Evolutionary conservation across 257 asterid species (phyloP).

Genomic region (Perilla frutescens): DNA sequence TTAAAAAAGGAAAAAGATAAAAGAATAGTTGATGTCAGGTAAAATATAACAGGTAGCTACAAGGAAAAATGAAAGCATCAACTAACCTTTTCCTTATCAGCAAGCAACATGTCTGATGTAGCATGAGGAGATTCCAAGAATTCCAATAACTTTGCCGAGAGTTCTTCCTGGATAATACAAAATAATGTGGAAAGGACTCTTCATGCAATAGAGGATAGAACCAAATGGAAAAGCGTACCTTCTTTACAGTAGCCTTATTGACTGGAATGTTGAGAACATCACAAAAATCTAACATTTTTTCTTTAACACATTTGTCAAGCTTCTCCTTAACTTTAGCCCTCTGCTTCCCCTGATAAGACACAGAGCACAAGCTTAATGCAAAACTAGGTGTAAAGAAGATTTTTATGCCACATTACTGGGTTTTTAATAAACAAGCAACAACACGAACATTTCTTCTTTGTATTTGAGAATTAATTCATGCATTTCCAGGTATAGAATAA

Average conservation of each 20-base stretch:
- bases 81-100: conserved; percentile 72
- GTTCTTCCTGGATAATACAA: conserved; percentile 73
- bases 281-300: conserved; percentile 82
- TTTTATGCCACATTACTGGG: conserved; percentile 22
- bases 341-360: conserved; percentile 69
- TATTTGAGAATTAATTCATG: background rate
- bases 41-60: conserved; percentile 13
- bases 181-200: conserved; percentile 25
- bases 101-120: conserved; percentile 74
- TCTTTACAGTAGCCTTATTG: conserved; percentile 60
- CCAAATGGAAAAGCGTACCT: conserved; percentile 51
- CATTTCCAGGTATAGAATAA: conserved; percentile 7
- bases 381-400: conserved; percentile 13
- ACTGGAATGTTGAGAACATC: conserved; percentile 75
- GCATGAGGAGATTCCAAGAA: conserved; percentile 88
- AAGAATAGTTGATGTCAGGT: background rate
- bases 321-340: conserved; percentile 74
- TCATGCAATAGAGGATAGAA: conserved; percentile 24
- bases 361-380: background rate
- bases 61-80: conserved; percentile 20
- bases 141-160: conserved; percentile 68
- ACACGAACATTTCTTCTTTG: conserved; percentile 18
- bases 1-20: background rate
- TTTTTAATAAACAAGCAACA: conserved; percentile 6
- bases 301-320: conserved; percentile 88